Conservation (phyloP, 371 early-diverging fungal genomes). For the Mortierella sp. region DNA sequence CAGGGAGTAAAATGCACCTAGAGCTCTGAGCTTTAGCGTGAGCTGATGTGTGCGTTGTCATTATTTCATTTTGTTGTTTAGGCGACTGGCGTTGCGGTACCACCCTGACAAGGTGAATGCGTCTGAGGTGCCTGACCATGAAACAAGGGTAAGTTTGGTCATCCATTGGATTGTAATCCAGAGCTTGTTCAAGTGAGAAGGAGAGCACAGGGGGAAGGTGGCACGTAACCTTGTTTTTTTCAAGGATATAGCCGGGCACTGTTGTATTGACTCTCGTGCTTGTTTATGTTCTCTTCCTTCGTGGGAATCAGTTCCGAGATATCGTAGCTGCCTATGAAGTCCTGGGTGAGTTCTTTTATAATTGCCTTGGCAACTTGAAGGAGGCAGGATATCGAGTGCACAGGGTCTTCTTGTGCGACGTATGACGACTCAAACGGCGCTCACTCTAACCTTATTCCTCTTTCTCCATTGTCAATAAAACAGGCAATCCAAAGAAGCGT, state of each 20-base stretch:
- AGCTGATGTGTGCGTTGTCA: not conserved
- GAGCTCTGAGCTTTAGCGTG: not conserved
- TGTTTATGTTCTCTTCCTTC: not conserved
- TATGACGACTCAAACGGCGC: not conserved
- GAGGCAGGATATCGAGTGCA: not conserved
- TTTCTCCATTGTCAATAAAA: not conserved
- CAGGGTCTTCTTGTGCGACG: not conserved
- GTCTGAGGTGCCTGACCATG: slow-evolving; percentile 51
- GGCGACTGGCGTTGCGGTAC: slow-evolving; percentile 78
- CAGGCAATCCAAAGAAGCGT: slow-evolving; percentile 83
- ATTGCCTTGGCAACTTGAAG: not conserved
- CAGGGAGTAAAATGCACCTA: not conserved
- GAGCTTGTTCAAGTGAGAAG: not conserved
- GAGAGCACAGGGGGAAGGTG: not conserved
- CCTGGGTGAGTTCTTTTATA: slow-evolving; percentile 53
- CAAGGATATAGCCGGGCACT: no score
- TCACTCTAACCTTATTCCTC: not conserved
- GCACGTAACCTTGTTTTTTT: not conserved
- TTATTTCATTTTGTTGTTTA: slow-evolving; percentile 12
- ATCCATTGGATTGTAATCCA: not conserved
- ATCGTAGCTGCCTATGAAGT: slow-evolving; percentile 89
- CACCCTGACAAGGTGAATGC: slow-evolving; percentile 82
- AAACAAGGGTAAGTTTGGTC: slow-evolving; percentile 23
- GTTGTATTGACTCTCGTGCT: not conserved
- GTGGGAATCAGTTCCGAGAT: slow-evolving; percentile 71